phyloP scores from a whole-genome alignment of 371 early-diverging fungal species.

The Scutellospora calospora region DNA sequence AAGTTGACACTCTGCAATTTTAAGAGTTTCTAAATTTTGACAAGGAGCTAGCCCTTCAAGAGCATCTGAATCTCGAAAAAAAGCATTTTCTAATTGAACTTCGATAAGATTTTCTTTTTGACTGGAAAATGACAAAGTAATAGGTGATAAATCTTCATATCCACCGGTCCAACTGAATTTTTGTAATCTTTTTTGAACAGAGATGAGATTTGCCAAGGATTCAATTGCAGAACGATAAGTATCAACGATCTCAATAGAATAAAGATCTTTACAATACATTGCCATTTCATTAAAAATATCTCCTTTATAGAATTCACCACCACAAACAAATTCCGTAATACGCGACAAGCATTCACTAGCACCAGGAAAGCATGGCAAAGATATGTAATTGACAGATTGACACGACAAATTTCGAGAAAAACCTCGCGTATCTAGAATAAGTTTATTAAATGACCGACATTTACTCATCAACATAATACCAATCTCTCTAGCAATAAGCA shows the following conservation, averaged over 20 bases:
- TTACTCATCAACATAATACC: neutral
- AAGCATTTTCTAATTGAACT: slow-evolving; percentile 1
- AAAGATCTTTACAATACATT: neutral
- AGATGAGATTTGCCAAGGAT: neutral
- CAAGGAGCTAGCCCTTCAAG: slow-evolving; percentile 15
- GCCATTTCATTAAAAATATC: neutral
- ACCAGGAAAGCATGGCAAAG: neutral
- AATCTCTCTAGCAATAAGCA: neutral
- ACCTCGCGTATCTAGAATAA: slow-evolving; percentile 4
- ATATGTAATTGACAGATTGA: slow-evolving; percentile 5
- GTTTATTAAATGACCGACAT: neutral
- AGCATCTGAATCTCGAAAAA: neutral
- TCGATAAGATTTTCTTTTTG: slow-evolving; percentile 7
- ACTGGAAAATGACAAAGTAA: neutral
- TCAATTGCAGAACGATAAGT: neutral
- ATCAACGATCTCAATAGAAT: neutral
- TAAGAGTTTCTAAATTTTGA: slow-evolving; percentile 8
- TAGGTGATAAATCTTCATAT: neutral
- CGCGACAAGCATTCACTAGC: neutral
- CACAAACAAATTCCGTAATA: slow-evolving; percentile 2
- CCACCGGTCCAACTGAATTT: slow-evolving; percentile 14
- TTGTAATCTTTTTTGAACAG: neutral
- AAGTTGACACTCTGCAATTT: neutral
- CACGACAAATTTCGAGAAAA: slow-evolving; percentile 1
- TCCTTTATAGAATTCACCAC: slow-evolving; percentile 26